Base-by-base conservation (phyloP, 129 eudicot genomes). In the Flaveria trinervia region DNA sequence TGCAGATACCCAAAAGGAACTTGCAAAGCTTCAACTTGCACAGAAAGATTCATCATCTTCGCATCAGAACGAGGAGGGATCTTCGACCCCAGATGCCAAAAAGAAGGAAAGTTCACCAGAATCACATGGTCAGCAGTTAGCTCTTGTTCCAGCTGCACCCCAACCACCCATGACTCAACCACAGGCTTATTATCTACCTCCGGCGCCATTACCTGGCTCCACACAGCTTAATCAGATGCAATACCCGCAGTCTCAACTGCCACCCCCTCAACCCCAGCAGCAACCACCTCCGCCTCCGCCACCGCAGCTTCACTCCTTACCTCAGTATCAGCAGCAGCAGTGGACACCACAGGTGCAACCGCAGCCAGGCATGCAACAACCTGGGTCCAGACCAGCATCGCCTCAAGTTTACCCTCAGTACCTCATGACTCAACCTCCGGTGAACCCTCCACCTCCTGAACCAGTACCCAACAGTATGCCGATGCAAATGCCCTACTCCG, bases 1-100 rank as follows among this genome's bases (percentile, higher is more conserved):
- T 69, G 97, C 97, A 48, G 98, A 93, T 61, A 84, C 97, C 49
- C 97, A 93, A 70, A 90, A 91, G 84, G 98, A 90, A 75, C 90
- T 93, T 2, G 96, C 96, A 2, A 93, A 87, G 51, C 95, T 93
- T 83, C 98, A 93, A 67, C 87, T 93, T 56, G 93, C 87, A 8
- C 97, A 90, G 41, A 90, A 86, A 65, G 98, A 85, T 11, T 83
- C 96, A 79, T 23, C 68, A 81, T 23, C 68, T 81, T 77, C 81
- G 3, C 92, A 83, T 18, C 85, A 85, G 74, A 86, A 65, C 8
- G 92, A 90, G 45, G 96, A 86, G 46, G 79, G 79, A 74, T 44
- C 83, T 64, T 52, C 82, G 8, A 77, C 82, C 1, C 82, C 88
- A 0, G 96, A 85, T 41, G 54, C 86, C 5, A 81, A 85, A 74